Conservation (phyloP, 169 alveolate species). For the Plasmodium coatneyi region DNA sequence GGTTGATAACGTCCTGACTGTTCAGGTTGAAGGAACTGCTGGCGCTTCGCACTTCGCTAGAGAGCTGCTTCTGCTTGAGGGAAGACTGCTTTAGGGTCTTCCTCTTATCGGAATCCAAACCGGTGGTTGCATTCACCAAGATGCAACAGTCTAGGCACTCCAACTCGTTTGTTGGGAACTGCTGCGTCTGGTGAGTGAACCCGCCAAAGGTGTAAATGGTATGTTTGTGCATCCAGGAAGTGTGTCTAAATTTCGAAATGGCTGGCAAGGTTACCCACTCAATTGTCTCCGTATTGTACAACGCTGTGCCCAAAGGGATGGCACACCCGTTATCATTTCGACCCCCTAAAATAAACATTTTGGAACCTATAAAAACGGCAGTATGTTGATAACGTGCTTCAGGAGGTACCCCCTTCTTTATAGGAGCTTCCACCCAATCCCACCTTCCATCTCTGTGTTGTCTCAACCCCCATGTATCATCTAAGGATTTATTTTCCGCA, state of each 20-base stretch:
- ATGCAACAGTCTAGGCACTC: conserved; percentile 83
- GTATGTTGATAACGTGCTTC: conserved; percentile 94
- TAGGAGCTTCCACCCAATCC: conserved; percentile 99
- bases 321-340: conserved; percentile 92
- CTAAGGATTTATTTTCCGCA: conserved; percentile 93
- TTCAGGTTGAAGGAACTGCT: conserved; percentile 34
- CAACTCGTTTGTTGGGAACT: conserved; percentile 92
- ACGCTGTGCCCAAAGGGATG: conserved; percentile 91
- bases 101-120: conserved; percentile 56
- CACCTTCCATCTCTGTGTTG: conserved; percentile 99
- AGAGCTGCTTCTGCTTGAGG: conserved; percentile 36
- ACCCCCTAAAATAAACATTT: conserved; percentile 96
- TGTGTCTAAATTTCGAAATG: conserved; percentile 93
- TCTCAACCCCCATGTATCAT: conserved; percentile 99
- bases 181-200: conserved; percentile 94
- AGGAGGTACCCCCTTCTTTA: conserved; percentile 89
- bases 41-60: conserved; percentile 8
- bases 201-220: conserved; percentile 95
- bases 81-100: conserved; percentile 44
- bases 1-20: conserved; percentile 43
- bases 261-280: conserved; percentile 95
- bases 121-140: conserved; percentile 25
- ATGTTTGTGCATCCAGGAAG: conserved; percentile 92
- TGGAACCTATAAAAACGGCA: conserved; percentile 90
- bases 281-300: conserved; percentile 95